Evolutionary conservation across 805 yeast species (phyloP).

Genomic region (Candida tibetensis): DNA sequence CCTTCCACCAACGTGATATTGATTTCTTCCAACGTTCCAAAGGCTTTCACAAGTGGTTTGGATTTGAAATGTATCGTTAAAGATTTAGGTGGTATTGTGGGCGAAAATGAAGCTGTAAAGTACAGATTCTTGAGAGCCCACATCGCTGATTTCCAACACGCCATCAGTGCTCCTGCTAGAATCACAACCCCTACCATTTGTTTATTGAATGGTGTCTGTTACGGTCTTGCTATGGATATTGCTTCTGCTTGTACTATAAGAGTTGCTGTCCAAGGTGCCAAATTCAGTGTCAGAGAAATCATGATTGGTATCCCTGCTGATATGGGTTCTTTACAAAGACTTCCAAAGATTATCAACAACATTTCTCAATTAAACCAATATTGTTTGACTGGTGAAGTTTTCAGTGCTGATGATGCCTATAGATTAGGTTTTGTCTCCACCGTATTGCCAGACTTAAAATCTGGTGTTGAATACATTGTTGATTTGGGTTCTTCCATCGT

Average conservation of each 20-base stretch:
- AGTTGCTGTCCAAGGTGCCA: constrained; percentile 49
- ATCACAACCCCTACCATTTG: constrained; percentile 62
- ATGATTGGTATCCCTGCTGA: constrained; percentile 76
- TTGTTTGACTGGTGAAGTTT: constrained; percentile 59
- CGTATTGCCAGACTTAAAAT: constrained; percentile 44
- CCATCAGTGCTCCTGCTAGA: constrained; percentile 47
- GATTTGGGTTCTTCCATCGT: constrained; percentile 49
- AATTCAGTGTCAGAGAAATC: constrained; percentile 64
- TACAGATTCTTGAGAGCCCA: constrained; percentile 27
- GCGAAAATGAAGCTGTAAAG: constrained; percentile 18
- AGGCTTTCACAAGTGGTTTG: constrained; percentile 63
- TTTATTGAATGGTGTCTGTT: constrained; percentile 60
- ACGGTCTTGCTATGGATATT: constrained; percentile 70
- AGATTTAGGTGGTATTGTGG: constrained; percentile 4
- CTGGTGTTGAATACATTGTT: constrained; percentile 49
- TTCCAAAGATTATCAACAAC: constrained; percentile 54
- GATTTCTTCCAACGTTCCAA: constrained; percentile 55
- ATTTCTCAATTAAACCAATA: constrained; percentile 56
- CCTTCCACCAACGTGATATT: constrained; percentile 48
- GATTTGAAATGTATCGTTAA: constrained; percentile 45
- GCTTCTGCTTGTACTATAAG: constrained; percentile 58
- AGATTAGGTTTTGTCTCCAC: constrained; percentile 53
- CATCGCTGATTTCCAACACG: constrained; percentile 57
- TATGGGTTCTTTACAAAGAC: constrained; percentile 71
- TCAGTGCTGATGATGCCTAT: constrained; percentile 53